Base-by-base conservation (phyloP, 2,329 filamentous ascomycete species). In the Aspergillus melleus region DNA sequence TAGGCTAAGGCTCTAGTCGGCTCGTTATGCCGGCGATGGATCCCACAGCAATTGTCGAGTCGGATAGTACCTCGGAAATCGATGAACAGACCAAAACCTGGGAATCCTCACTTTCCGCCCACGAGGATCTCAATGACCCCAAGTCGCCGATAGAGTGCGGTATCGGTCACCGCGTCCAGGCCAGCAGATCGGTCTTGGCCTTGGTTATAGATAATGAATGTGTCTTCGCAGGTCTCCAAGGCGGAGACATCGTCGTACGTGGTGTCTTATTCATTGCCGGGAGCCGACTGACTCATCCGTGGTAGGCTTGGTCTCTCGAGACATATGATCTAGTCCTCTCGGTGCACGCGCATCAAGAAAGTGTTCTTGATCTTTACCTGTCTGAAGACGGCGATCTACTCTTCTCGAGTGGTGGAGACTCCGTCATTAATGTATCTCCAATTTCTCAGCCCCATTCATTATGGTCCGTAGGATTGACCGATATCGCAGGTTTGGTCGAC, bases 371-470 rank as follows among this genome's bases (percentile, higher is more conserved):
- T 59, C 83, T 99, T 3, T 90, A 88, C 72, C 82, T 99, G 26
- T 93, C 91, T 9, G 83, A 87, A 54, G 88, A 96, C 74, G 82
- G 86, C 63, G 82, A 82, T 16, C 82, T 96, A 30, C 85, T 99
- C 10, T 94, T 99, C 76, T 98, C 94, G 11, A 96, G 90, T 68
- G 94, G 92, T 10, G 93, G 92, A 66, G 95, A 99, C 72, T 91
- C 94, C 1, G 90, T 97, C 60, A 89, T 98, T 72, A 97, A 96
- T 74, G 91, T 86, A 72, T 73, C 91, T 85, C 70, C 63, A 75
- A 66, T 24, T 11, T 12, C 49, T 10, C 19, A 32, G 2, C 11
- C 36, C 32, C 29, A 22, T 30, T 16, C 4, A 30, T 22, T 24
- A 8, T 22, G n/a, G 9, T 29, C 6, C 36, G 36, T 49, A 26